phyloP scores from a whole-genome alignment of 2,329 filamentous ascomycete species.

The Fusarium sp. region DNA sequence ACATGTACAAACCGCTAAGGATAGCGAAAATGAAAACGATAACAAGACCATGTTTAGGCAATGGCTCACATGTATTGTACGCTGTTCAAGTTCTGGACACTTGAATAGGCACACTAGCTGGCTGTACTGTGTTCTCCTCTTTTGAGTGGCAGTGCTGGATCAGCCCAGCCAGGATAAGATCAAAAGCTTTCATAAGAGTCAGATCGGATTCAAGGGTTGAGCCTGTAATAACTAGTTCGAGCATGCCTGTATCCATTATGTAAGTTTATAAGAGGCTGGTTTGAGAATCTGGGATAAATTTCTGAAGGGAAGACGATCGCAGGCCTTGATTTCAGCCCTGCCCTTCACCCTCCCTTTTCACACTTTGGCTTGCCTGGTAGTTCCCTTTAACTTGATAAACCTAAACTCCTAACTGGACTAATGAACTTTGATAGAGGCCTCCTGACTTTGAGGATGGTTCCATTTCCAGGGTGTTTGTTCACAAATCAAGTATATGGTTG shows the following conservation, averaged over 20 bases:
- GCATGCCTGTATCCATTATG: not conserved
- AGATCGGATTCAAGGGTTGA: not conserved
- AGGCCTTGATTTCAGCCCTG: not conserved
- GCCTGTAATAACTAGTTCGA: not conserved
- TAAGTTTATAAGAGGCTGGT: not conserved
- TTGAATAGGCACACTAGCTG: not conserved
- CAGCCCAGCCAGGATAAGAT: not conserved
- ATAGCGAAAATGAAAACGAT: not conserved
- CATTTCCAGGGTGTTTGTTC: not conserved
- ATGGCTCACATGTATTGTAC: not conserved
- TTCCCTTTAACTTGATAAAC: not conserved
- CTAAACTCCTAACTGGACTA: not conserved
- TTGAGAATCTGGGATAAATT: not conserved
- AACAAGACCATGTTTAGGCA: not conserved
- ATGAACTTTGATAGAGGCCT: not conserved
- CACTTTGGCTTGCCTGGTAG: not conserved
- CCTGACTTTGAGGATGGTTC: not conserved
- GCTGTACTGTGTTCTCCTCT: not conserved
- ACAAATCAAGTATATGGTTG: not conserved
- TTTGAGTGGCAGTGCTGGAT: not conserved
- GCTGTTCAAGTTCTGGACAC: not conserved
- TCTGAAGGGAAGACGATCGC: not conserved
- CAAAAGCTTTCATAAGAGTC: not conserved
- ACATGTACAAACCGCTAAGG: not conserved
- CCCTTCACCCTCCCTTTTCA: not conserved